Evolutionary conservation across 164 flowering plant species (phyloP).

Genomic region (Aristolochia fimbriata): DNA sequence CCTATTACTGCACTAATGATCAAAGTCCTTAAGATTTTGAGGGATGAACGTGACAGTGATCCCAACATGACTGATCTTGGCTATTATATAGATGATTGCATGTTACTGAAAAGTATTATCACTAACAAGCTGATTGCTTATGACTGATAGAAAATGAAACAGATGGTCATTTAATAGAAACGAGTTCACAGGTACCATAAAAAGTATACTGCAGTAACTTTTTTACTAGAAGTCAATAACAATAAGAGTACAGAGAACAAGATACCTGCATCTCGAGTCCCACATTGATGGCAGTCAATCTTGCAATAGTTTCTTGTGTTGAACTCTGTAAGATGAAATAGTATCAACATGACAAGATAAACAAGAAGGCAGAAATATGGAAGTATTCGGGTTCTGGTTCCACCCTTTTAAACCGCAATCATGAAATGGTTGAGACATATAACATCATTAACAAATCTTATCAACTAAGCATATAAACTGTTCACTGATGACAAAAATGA

Average conservation of each 20-base stretch:
- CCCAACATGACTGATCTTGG: no score
- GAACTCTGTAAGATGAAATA: slow-evolving; percentile 28
- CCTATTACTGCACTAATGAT: not conserved
- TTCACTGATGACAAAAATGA: no score
- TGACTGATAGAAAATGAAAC: not conserved
- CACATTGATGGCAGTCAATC: slow-evolving; percentile 32
- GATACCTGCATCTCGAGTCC: slow-evolving; percentile 43
- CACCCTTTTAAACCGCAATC: not conserved
- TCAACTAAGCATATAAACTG: not conserved
- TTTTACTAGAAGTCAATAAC: not conserved
- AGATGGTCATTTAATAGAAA: not conserved
- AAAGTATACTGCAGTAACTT: not conserved
- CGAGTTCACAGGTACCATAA: not conserved
- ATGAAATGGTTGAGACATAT: not conserved
- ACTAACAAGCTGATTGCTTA: no score
- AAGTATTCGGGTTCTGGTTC: not conserved
- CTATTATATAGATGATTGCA: no score
- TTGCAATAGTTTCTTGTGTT: slow-evolving; percentile 29
- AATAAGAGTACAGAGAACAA: not conserved
- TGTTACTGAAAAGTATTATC: no score
- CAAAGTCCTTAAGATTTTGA: no score
- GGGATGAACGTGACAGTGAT: no score
- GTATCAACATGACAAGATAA: not conserved
- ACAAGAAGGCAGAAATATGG: not conserved
- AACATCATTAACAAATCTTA: not conserved